Conservation (phyloP, 2,329 filamentous ascomycete species). For the Aureobasidium sp. region DNA sequence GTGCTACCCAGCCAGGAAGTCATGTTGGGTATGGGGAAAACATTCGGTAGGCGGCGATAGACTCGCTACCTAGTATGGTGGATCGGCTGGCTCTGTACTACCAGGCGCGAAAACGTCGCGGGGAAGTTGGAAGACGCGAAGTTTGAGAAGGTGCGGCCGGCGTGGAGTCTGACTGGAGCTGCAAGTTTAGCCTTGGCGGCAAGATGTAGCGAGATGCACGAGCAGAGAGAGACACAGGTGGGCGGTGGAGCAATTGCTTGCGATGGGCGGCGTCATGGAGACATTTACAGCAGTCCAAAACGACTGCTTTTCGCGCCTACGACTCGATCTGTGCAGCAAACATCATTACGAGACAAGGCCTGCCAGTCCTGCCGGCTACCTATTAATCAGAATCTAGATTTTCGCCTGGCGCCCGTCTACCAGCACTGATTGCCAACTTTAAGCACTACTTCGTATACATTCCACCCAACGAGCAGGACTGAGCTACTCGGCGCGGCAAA, state of each 20-base stretch:
- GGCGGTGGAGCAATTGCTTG: neutral
- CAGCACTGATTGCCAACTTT: neutral
- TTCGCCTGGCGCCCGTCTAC: neutral
- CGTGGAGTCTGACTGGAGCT: neutral
- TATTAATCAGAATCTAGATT: neutral
- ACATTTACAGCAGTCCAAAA: neutral
- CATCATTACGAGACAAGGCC: neutral
- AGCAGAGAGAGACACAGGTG: neutral
- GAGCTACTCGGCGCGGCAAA: neutral
- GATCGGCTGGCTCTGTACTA: neutral
- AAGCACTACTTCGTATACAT: neutral
- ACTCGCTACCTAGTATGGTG: neutral
- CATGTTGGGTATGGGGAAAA: neutral
- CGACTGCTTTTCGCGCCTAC: neutral
- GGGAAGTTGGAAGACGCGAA: neutral
- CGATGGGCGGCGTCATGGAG: neutral
- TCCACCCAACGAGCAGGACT: neutral
- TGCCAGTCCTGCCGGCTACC: neutral
- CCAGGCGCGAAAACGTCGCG: slow-evolving; percentile 9
- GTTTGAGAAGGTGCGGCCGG: neutral
- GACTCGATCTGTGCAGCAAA: neutral
- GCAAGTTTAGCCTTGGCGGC: neutral
- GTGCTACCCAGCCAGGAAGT: slow-evolving; percentile 25
- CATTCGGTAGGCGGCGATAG: neutral
- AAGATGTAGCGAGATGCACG: neutral